Conservation (phyloP, 169 alveolate genomes). For the Toxoplasma gondii region DNA sequence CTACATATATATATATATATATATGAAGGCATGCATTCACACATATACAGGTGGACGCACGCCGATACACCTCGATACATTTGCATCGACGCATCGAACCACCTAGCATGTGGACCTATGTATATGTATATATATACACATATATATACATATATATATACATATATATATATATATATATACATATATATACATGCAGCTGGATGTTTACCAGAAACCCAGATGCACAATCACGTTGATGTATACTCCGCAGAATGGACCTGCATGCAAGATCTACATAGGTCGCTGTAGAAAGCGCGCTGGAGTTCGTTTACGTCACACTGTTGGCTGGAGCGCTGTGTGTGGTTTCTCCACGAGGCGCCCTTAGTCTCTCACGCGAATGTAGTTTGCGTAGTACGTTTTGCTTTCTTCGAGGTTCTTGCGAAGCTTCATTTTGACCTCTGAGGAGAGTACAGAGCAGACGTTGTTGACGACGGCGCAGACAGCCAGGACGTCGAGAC, state of each 20-base stretch:
- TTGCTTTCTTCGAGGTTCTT: constrained; percentile 26
- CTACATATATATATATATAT: not conserved
- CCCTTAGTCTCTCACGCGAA: not conserved
- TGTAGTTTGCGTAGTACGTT: not conserved
- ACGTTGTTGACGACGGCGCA: constrained; percentile 47
- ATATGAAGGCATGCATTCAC: not conserved
- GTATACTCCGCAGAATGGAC: too few relatives aligned
- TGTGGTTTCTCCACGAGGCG: too few relatives aligned
- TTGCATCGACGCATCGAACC: too few relatives aligned
- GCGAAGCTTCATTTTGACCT: not conserved
- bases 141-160: not conserved
- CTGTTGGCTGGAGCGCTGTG: too few relatives aligned
- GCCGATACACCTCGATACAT: too few relatives aligned
- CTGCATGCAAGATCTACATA: too few relatives aligned
- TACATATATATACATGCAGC: not conserved
- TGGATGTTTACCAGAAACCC: not conserved
- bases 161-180: constrained; percentile 1
- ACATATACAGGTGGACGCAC: not conserved
- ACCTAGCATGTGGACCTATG: not conserved
- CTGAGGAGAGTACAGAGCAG: not conserved
- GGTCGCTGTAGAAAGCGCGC: too few relatives aligned
- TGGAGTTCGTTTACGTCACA: too few relatives aligned
- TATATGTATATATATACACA: not conserved
- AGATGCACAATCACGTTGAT: too few relatives aligned
- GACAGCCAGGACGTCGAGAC: constrained; percentile 33